A percentile compares a stretch with the other conserved stretches of the same genome.
phyloP scores from a whole-genome alignment of 1,284 basidiomycete species.

The Takashimella tepidaria region DNA sequence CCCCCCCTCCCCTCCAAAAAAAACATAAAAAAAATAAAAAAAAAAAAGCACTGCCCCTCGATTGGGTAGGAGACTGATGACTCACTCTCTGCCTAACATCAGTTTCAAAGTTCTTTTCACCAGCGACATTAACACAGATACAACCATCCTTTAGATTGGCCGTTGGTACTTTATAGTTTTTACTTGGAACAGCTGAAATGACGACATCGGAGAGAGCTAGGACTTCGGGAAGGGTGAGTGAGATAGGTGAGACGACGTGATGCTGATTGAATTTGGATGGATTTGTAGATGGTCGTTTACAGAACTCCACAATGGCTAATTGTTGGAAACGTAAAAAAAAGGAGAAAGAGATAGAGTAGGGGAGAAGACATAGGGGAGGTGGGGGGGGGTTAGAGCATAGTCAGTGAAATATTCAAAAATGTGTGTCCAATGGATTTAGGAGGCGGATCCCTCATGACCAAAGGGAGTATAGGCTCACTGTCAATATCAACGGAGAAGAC shows the following conservation, averaged over 20 bases:
- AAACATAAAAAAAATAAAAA: no score
- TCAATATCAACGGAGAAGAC: constrained; percentile 90
- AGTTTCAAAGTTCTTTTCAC: constrained; percentile 94
- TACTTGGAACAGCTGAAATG: constrained; percentile 79
- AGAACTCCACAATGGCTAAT: constrained; percentile 62
- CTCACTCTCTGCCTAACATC: constrained; percentile 83
- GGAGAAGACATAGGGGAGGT: not conserved
- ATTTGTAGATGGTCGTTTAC: constrained; percentile 62
- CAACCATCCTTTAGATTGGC: constrained; percentile 87
- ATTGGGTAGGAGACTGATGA: no score
- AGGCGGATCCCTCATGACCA: not conserved
- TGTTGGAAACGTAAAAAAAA: constrained; percentile 24
- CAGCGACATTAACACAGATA: constrained; percentile 85
- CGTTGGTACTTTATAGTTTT: constrained; percentile 86
- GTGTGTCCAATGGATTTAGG: no score
- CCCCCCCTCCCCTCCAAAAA: no score
- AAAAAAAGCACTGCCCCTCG: no score
- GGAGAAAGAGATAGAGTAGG: not conserved
- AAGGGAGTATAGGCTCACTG: constrained; percentile 51
- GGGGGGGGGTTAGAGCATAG: not conserved
- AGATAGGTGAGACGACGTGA: constrained; percentile 70
- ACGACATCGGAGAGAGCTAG: constrained; percentile 81
- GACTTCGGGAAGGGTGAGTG: constrained; percentile 66
- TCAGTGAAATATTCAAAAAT: no score
- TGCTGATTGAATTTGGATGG: constrained; percentile 65